These are phyloP conservation scores for Talaromyces sp. DNA, from an alignment of 2,329 filamentous ascomycete species.

Conservation along the genomic window DNA sequence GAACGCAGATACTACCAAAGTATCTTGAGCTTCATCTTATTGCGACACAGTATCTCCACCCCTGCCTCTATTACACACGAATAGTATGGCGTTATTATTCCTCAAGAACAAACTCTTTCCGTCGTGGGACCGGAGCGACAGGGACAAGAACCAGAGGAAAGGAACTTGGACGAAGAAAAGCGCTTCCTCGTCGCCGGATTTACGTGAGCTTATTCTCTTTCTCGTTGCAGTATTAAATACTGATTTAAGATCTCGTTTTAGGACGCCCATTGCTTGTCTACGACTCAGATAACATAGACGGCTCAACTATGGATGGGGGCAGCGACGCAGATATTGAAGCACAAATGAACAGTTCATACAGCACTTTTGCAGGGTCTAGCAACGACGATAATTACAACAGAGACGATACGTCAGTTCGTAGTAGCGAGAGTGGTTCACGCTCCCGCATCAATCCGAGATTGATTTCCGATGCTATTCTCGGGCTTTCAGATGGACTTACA, in stretches of 20 bases:
- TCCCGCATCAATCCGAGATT: constrained; percentile 40
- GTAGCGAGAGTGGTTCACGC: constrained; percentile 23
- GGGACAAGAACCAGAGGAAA: not conserved
- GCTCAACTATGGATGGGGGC: constrained; percentile 20
- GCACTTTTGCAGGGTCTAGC: constrained; percentile 25
- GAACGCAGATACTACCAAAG: not conserved
- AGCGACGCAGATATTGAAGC: constrained; percentile 29
- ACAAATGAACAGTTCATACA: constrained; percentile 27
- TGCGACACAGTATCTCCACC: not conserved
- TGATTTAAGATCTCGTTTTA: constrained; percentile 13
- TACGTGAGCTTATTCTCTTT: constrained; percentile 11
- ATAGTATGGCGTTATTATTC: constrained; percentile 34
- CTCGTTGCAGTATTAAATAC: not conserved
- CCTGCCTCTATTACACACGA: not conserved
- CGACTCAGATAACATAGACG: constrained; percentile 22
- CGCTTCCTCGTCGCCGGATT: constrained; percentile 13
- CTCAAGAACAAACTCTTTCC: constrained; percentile 36
- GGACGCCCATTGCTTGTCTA: constrained; percentile 30
- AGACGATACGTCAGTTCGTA: constrained; percentile 13
- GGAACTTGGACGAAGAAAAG: constrained; percentile 13
- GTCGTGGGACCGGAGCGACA: not conserved
- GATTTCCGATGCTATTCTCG: constrained; percentile 59
- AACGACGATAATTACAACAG: not conserved
- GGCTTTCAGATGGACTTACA: constrained; percentile 67
- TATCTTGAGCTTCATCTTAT: no score